phyloP scores from a whole-genome alignment of 1,284 basidiomycete species.

The Erythrobasidium hasegawianum region DNA sequence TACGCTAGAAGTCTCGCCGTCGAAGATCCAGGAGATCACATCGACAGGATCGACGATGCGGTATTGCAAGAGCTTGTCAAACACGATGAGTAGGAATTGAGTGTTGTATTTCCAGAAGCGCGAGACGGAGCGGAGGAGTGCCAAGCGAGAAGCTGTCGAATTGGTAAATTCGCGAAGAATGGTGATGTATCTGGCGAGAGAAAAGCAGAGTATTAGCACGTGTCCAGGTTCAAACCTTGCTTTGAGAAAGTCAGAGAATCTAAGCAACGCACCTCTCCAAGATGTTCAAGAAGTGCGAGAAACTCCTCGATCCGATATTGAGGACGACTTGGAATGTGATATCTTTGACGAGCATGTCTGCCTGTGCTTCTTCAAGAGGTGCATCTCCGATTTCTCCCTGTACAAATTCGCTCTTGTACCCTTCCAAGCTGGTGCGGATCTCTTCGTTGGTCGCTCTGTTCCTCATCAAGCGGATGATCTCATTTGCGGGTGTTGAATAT shows the following conservation, averaged over 20 bases:
- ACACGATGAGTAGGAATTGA: conserved; percentile 83
- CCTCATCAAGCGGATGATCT: conserved; percentile 74
- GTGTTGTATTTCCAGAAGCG: conserved; percentile 74
- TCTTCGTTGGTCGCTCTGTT: conserved; percentile 65
- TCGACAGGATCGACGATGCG: conserved; percentile 93
- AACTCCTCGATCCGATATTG: conserved; percentile 86
- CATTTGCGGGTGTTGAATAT: conserved; percentile 10
- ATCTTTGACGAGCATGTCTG: conserved; percentile 66
- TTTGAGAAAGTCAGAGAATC: too few relatives aligned
- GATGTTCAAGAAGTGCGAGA: conserved; percentile 96
- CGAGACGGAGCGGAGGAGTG: conserved; percentile 66
- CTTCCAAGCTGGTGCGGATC: conserved; percentile 60
- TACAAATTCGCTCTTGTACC: conserved; percentile 51
- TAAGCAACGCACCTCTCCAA: conserved; percentile 69
- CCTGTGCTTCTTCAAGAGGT: conserved; percentile 48
- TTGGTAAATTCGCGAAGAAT: conserved; percentile 70
- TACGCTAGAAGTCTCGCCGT: conserved; percentile 48
- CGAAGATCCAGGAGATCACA: conserved; percentile 81
- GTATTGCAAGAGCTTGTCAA: conserved; percentile 98
- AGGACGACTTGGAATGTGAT: conserved; percentile 86
- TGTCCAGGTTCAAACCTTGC: too few relatives aligned
- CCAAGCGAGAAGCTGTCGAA: conserved; percentile 60
- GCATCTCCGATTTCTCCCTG: conserved; percentile 36
- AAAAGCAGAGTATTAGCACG: too few relatives aligned
- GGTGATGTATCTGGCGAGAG: conserved; percentile 89